A percentile compares a stretch with the other conserved stretches of the same genome.
Evolutionary conservation across 805 yeast genomes (phyloP).

Genomic region (Candida boidinii): DNA sequence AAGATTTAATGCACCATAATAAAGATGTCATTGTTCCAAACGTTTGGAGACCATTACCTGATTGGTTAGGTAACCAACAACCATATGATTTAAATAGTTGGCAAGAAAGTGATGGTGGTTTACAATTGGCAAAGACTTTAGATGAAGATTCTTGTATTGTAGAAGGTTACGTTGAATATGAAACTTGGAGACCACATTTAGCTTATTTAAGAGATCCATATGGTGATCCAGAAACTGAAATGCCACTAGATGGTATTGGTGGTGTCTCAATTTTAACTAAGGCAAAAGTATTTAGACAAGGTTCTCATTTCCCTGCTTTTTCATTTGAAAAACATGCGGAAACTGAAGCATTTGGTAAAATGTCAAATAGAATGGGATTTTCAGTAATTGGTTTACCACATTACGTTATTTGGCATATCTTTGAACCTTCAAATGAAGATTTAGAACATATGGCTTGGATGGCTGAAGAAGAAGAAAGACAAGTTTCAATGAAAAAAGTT

Average conservation of each 20-base stretch:
- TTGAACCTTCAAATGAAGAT: conserved; percentile 93
- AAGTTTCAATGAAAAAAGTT: conserved; percentile 51
- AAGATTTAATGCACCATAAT: conserved; percentile 87
- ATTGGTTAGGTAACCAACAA: conserved; percentile 78
- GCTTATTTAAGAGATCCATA: conserved; percentile 92
- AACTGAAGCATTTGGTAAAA: conserved; percentile 93
- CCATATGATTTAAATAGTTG: conserved; percentile 81
- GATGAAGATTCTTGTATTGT: conserved; percentile 95
- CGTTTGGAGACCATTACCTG: conserved; percentile 86
- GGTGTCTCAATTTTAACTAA: conserved; percentile 90
- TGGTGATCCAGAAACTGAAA: conserved; percentile 89
- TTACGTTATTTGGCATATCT: conserved; percentile 93
- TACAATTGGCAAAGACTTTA: conserved; percentile 63
- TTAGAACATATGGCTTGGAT: conserved; percentile 77
- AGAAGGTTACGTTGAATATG: conserved; percentile 95
- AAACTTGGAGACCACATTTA: conserved; percentile 96
- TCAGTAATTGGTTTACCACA: conserved; percentile 87
- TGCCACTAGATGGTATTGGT: conserved; percentile 94
- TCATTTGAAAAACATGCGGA: conserved; percentile 95
- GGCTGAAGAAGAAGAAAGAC: conserved; percentile 70
- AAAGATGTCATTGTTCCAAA: conserved; percentile 92
- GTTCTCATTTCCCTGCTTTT: conserved; percentile 95
- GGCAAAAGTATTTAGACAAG: conserved; percentile 78
- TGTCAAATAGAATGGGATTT: conserved; percentile 80
- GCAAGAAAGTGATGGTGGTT: conserved; percentile 80